Evolutionary conservation across 2,329 filamentous ascomycete species (phyloP), one percentile per base, ranked within the genome.

Genomic region (Aureobasidium sp.): DNA sequence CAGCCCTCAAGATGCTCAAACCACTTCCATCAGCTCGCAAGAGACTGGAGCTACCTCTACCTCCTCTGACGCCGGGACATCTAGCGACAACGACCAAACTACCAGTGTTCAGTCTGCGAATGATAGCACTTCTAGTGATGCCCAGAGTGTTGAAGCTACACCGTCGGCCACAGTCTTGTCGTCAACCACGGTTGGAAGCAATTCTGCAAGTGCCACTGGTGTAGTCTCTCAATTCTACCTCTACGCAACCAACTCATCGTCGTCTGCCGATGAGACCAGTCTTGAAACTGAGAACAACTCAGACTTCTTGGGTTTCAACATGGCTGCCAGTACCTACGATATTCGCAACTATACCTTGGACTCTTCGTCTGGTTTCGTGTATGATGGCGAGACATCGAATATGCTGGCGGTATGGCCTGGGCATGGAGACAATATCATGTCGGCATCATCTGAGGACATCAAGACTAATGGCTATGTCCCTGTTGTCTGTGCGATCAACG

Each of bases 241-340:
- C 12, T 60, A 60, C n/a, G 57, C 45, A 5, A 49, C 57, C 44
- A 60, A 60, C 11, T 60, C 57, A 34, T 60, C 57, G 12, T 60
- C 57, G 8, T 51, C 57, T 31, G 57, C 57, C 22, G 57, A 60
- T 42, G 45, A 51, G 31, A 60, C 57, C 9, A 49, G 36, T 34
- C 36, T 60, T 6, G 57, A 60, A 15, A 60, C 57, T 9, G 44
- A 60, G 45, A 42, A 20, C 15, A 22, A 31, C 22, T 25, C 57
- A 42, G 45, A 45, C 15, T 60, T 49, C 15, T 22, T 60, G 2
- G 57, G 57, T 22, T 60, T 60, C 57, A 60, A 51, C 57, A 60
- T 60, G 57, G 57, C 57, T 42, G 11, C 1, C 20, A 14, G 7
- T 17, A 45, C 57, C 5, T 60, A 42, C 36, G 37, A 36, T 5